Base-by-base conservation (phyloP, 352 stramenopile genomes). In the Pythium dissotocum region DNA sequence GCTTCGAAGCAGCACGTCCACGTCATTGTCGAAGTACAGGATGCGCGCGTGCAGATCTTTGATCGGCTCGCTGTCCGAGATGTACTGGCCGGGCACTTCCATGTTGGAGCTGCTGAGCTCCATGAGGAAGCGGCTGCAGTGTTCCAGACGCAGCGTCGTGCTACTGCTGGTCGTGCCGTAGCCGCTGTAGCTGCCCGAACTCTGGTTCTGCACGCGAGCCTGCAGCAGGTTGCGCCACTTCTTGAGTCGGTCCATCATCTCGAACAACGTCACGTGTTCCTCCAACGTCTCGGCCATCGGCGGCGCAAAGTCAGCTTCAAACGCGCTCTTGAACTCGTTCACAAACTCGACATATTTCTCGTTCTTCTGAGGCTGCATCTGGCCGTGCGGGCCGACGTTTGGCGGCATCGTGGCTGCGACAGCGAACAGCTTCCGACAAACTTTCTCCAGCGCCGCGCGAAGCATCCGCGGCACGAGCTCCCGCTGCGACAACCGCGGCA, bases 61-160 rank as follows among this genome's bases (percentile, higher is more conserved):
- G 65, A 95, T 95, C 10, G 92, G 93, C 66, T 98, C 92, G 57
- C 79, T 91, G 72, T 97, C 88, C 42, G 88, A 90, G 49, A 95
- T 87, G 66, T 98, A 98, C 78, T 98, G 92, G 2, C 93, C 93
- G 0, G 93, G 93, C 36, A 98, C 87, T 69, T 98, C 93, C 69
- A 98, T 91, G 58, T 83, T 92, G 6, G 88, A 90, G 66, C 76
- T 92, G 69, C 82, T 87, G 5, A 97, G 80, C 75, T 97, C 89
- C 58, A 96, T 89, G 58, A 98, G 66, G 58, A 97, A 89, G 44
- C 89, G 89, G 56, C 89, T 97, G 71, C 89, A 97, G 62, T 90
- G 80, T 66, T 98, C 91, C 16, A 98, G 70, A 24, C 85, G 90
- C 21, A 96, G 65, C 54, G 79, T 92, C 26, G 54, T 52, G 12